A percentile compares a stretch with the other conserved stretches of the same genome.
These are phyloP conservation scores for Eucalyptus victrix DNA, from an alignment of 345 rosid species.

Conservation along the genomic window DNA sequence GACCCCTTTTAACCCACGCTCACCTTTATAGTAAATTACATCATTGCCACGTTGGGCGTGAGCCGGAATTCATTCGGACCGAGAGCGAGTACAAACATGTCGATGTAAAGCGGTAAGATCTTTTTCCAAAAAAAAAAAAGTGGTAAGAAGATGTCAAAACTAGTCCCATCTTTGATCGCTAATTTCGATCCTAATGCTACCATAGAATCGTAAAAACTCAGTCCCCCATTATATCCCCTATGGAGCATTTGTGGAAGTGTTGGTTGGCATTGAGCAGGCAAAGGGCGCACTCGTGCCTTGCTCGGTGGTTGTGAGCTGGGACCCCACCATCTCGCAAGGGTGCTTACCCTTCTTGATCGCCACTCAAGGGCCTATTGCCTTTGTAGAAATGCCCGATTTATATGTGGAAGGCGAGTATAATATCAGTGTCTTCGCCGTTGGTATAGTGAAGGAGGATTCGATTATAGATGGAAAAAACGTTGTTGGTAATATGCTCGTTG, in stretches of 20 bases:
- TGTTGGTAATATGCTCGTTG: constrained; percentile 11
- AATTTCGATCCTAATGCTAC: neutral
- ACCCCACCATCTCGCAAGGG: no score
- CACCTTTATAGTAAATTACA: neutral
- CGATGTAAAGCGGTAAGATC: neutral
- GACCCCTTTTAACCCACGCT: neutral
- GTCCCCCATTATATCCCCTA: neutral
- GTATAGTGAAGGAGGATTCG: constrained; percentile 61
- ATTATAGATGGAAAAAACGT: constrained; percentile 72
- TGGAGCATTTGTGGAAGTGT: neutral
- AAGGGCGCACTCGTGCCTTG: no score
- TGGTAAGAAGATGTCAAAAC: neutral
- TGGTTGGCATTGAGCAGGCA: no score
- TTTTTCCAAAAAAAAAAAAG: no score
- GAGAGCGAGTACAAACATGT: no score
- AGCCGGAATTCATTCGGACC: neutral
- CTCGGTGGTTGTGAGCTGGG: no score
- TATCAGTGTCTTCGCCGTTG: constrained; percentile 89
- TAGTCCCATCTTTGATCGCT: neutral
- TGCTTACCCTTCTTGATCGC: no score
- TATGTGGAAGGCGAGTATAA: constrained; percentile 78
- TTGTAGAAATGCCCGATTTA: constrained; percentile 89
- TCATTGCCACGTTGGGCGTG: neutral
- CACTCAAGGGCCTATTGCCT: no score
- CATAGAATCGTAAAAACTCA: no score